Evolutionary conservation across 768 basidiomycete genomes (phyloP).

Genomic region (Candolleomyces eurysporus): DNA sequence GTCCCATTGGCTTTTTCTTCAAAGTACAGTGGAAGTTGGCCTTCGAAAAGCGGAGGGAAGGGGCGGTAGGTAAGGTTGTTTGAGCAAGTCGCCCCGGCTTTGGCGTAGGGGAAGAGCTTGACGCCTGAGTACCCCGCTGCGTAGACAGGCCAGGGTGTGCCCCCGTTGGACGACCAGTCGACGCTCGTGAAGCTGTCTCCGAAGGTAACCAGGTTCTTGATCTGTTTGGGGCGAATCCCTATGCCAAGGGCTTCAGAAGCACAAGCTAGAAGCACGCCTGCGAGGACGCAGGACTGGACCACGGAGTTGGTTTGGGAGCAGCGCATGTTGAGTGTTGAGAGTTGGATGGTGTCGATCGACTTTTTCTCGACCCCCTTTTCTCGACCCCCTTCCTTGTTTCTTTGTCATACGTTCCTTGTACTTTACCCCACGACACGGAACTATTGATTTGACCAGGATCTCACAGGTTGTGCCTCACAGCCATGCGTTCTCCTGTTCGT

Average conservation of each 20-base stretch:
- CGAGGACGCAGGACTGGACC: not conserved
- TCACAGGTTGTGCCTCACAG: too few relatives aligned
- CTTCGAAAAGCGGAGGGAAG: conserved; percentile 58
- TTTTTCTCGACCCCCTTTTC: too few relatives aligned
- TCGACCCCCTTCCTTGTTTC: too few relatives aligned
- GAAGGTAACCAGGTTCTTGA: conserved; percentile 65
- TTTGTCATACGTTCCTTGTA: too few relatives aligned
- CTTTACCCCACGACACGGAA: too few relatives aligned
- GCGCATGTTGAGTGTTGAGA: conserved; percentile 53
- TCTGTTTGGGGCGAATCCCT: conserved; percentile 33
- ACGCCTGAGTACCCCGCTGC: conserved; percentile 54
- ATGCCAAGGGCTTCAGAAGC: conserved; percentile 5
- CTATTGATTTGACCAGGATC: too few relatives aligned
- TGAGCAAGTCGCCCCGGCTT: conserved; percentile 64
- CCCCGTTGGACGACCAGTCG: conserved; percentile 36
- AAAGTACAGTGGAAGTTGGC: conserved; percentile 55
- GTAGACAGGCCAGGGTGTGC: conserved; percentile 60
- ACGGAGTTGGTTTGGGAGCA: conserved; percentile 5
- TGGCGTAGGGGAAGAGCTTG: conserved; percentile 55
- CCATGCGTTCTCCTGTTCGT: too few relatives aligned
- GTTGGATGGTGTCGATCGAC: not conserved
- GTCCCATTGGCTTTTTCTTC: conserved; percentile 39
- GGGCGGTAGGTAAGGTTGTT: conserved; percentile 58
- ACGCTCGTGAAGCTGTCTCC: conserved; percentile 67
- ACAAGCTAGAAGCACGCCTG: not conserved